phyloP scores from a whole-genome alignment of 768 basidiomycete genomes.

The Panaeolus cyanescens region DNA sequence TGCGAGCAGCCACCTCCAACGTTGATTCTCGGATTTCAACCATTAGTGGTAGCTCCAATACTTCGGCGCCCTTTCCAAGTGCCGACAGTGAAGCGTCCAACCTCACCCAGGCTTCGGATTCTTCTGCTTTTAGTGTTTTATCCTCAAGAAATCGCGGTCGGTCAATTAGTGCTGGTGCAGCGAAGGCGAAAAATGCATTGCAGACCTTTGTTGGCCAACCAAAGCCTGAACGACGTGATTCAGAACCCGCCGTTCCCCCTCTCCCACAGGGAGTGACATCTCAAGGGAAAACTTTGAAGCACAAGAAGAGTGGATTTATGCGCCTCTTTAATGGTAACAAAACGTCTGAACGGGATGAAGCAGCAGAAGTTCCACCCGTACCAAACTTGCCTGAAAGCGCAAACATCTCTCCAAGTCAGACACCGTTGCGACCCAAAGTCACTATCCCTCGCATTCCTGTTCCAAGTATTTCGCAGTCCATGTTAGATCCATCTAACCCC shows the following conservation, averaged over 20 bases:
- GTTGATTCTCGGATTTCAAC: constrained; percentile 24
- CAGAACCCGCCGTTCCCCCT: constrained; percentile 31
- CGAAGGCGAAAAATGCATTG: constrained; percentile 51
- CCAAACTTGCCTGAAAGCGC: constrained; percentile 44
- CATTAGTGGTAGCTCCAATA: constrained; percentile 22
- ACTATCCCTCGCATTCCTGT: constrained; percentile 39
- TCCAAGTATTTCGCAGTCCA: constrained; percentile 39
- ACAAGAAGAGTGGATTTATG: constrained; percentile 85
- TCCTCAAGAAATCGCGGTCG: constrained; percentile 44
- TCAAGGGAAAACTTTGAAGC: constrained; percentile 55
- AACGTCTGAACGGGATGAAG: constrained; percentile 49
- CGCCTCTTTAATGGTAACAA: constrained; percentile 65
- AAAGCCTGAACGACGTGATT: constrained; percentile 44
- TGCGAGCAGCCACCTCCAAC: constrained; percentile 48
- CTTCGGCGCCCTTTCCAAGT: constrained; percentile 33
- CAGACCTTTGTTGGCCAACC: constrained; percentile 43
- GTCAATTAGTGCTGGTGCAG: constrained; percentile 58
- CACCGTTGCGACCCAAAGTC: constrained; percentile 23
- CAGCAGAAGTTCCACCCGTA: constrained; percentile 53
- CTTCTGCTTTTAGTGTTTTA: constrained; percentile 9
- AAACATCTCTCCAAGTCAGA: constrained; percentile 26
- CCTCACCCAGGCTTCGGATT: constrained; percentile 10
- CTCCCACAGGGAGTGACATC: constrained; percentile 15
- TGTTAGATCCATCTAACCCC: constrained; percentile 24
- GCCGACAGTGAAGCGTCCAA: constrained; percentile 27